phyloP scores from a whole-genome alignment of 2,329 filamentous ascomycete genomes.

The Phoma sp. region DNA sequence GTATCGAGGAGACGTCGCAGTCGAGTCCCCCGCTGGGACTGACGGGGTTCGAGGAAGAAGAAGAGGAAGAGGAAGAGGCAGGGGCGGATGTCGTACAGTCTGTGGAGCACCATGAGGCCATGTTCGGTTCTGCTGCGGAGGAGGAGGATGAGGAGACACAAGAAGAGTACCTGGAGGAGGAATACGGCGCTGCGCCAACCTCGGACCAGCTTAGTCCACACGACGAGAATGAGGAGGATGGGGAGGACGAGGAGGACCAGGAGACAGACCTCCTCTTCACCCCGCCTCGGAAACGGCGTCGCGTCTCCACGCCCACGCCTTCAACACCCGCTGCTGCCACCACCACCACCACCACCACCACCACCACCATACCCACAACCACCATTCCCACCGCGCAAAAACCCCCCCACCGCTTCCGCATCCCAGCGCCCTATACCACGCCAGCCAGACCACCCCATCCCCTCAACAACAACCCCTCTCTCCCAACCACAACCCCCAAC shows the following conservation, averaged over 20 bases:
- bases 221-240: background rate
- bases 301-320: constrained; percentile 6
- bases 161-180: constrained; percentile 27
- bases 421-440: constrained; percentile 12
- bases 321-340: too few relatives aligned
- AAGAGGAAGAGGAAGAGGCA: background rate
- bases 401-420: background rate
- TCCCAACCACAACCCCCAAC: too few relatives aligned
- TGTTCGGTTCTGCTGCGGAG: background rate
- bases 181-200: too few relatives aligned
- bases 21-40: constrained; percentile 20
- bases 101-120: constrained; percentile 17
- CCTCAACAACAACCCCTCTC: too few relatives aligned
- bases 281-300: constrained; percentile 34
- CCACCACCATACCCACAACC: constrained; percentile 7
- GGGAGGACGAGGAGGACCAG: constrained; percentile 18
- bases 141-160: background rate
- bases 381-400: background rate
- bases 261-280: constrained; percentile 35
- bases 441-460: background rate
- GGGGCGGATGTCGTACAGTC: constrained; percentile 17
- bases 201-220: too few relatives aligned
- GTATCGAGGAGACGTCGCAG: constrained; percentile 39
- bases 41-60: constrained; percentile 9
- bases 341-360: constrained; percentile 10